Percentiles rank a stretch among this genome's conserved stretches.
phyloP scores from a whole-genome alignment of 306 rosid species.

The Glycine tomentella region DNA sequence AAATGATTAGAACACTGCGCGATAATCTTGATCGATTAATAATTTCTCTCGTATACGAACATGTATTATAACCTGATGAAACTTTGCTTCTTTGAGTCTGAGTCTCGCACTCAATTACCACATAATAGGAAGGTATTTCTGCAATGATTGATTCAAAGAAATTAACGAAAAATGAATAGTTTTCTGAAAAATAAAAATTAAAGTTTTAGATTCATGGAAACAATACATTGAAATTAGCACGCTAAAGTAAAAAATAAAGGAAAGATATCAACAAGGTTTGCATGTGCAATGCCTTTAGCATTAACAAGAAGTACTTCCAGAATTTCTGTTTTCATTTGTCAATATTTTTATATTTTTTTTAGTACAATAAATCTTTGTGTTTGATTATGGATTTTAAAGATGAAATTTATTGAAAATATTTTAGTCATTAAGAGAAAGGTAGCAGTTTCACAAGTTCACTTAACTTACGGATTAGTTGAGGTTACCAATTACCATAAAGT shows the following conservation, averaged over 20 bases:
- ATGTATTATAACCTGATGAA: constrained; percentile 59
- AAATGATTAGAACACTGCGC: no score
- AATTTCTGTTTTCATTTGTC: constrained; percentile 56
- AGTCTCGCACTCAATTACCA: constrained; percentile 63
- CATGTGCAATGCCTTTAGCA: constrained; percentile 71
- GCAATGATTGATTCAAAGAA: background rate
- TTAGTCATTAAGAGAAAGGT: constrained; percentile 4
- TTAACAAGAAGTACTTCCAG: constrained; percentile 83
- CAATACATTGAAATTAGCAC: background rate
- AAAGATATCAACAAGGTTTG: constrained; percentile 66
- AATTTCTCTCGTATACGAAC: no score
- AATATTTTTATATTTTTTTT: background rate
- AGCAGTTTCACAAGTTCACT: constrained; percentile 28
- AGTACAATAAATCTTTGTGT: background rate
- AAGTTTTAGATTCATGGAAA: background rate
- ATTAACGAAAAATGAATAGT: background rate
- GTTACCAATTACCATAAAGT: no score
- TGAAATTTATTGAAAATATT: constrained; percentile 23
- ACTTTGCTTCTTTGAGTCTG: constrained; percentile 66
- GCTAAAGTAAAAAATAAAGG: background rate
- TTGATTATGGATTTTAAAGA: constrained; percentile 15
- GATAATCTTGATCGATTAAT: no score
- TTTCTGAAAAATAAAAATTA: background rate
- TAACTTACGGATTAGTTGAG: background rate
- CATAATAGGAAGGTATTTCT: constrained; percentile 75